Conservation (phyloP, 345 rosid genomes). For the Anastatica hierochuntica region DNA sequence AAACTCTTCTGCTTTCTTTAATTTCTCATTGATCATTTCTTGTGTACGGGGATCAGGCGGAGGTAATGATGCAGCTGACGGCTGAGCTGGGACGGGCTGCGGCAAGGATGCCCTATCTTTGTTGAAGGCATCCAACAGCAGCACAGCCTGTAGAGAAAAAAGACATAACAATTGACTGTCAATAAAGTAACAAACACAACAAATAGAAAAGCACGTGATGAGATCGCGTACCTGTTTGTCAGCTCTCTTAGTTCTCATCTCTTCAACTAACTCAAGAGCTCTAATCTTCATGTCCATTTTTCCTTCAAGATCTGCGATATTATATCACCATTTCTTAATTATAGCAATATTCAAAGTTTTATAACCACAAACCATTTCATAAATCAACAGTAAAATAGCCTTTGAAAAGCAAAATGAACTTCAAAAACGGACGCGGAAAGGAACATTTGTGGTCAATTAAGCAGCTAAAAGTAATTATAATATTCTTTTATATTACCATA, state of each 20-base stretch:
- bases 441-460: too few species aligned
- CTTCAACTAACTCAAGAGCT: constrained; percentile 77
- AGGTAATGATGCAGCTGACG: constrained; percentile 51
- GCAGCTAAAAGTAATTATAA: neutral
- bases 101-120: constrained; percentile 92
- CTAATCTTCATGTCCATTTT: constrained; percentile 86
- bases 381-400: too few species aligned
- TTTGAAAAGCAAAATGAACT: too few species aligned
- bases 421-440: too few species aligned
- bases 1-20: constrained; percentile 91
- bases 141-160: constrained; percentile 41
- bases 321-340: neutral
- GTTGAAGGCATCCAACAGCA: constrained; percentile 90
- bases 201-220: neutral
- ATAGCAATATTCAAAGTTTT: neutral
- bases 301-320: constrained; percentile 67
- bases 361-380: neutral
- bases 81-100: constrained; percentile 63
- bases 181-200: neutral
- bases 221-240: constrained; percentile 69
- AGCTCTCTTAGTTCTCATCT: constrained; percentile 81
- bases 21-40: constrained; percentile 93
- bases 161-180: neutral
- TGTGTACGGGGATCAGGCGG: constrained; percentile 82
- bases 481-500: constrained; percentile 34